Base-by-base conservation (phyloP, 2,329 filamentous ascomycete species). In the Paecilomyces sp. region DNA sequence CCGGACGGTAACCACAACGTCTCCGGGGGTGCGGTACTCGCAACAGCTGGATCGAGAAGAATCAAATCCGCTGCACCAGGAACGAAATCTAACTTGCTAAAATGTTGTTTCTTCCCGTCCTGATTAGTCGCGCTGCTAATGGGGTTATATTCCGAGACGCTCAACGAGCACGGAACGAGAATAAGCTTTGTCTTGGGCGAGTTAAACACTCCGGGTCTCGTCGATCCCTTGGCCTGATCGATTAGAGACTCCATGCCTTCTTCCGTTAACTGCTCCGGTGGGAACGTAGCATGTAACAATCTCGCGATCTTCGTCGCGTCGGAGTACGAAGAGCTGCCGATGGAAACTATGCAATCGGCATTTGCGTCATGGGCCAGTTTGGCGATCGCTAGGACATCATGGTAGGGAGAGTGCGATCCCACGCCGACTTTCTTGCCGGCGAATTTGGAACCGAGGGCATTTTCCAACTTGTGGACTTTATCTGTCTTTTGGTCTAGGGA, bases 51-150 rank as follows among this genome's bases (percentile, higher is more conserved):
- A 53, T 59, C 58, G 36, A 50, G 57, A 25, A 59, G 47, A 22
- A 54, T 54, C 25, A 59, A 8, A 11, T 30, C 52, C 13, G 57
- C 53, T 2, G 58, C 47, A 30, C 54, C 58, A 15, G 36, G 13
- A 15, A 41, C 36, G 15, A 41, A 41, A 41, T 41, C 11, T 13
- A 41, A n/a, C 7, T 4, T 6, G 24, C 8, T n/a, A 9, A 59
- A 59, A 53, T 59, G 55, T 31, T 59, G 54, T 9, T 59, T 59
- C 31, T 59, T 50, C 15, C 58, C 54, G 1, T 51, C 28, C 6
- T 18, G 41, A n/a, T 58, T 58, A 15, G 57, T 58, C n/a, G 36
- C 57, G 53, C 57, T 59, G 22, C 53, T 55, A n/a, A 56, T 51
- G 22, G 36, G 47, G 18, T 59, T 56, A 41, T 33, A 59, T 56